These are phyloP conservation scores for Beauveria pseudobassiana DNA, from an alignment of 2,329 filamentous ascomycete species.

Conservation along the genomic window DNA sequence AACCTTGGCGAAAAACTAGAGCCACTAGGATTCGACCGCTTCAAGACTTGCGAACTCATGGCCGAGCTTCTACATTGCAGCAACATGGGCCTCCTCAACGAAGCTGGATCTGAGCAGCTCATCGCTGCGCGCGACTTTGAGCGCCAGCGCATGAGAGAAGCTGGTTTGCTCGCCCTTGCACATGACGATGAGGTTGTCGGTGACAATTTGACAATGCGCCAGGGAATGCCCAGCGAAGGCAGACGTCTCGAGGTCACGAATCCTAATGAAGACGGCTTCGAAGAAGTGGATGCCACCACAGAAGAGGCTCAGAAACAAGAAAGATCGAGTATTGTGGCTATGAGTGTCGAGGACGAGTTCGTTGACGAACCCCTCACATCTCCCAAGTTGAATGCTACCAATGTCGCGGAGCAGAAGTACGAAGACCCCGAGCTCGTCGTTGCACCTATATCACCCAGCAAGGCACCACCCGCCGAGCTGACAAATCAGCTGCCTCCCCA, in stretches of 20 bases:
- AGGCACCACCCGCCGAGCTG: slow-evolving; percentile 20
- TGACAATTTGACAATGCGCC: slow-evolving; percentile 58
- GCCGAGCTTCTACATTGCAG: slow-evolving; percentile 95
- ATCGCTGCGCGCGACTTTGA: slow-evolving; percentile 74
- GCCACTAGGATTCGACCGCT: slow-evolving; percentile 91
- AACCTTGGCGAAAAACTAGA: slow-evolving; percentile 85
- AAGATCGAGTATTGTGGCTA: background rate
- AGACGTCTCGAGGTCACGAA: slow-evolving; percentile 73
- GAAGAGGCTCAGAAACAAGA: slow-evolving; percentile 46
- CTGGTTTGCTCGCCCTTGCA: slow-evolving; percentile 58
- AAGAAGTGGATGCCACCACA: slow-evolving; percentile 68
- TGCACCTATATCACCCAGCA: slow-evolving; percentile 48
- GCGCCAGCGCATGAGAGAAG: slow-evolving; percentile 67
- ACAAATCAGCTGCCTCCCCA: slow-evolving; percentile 15
- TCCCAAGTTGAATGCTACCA: slow-evolving; percentile 54
- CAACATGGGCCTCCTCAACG: slow-evolving; percentile 95
- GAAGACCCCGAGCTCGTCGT: slow-evolving; percentile 51
- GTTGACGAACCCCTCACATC: slow-evolving; percentile 72
- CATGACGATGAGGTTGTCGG: slow-evolving; percentile 31
- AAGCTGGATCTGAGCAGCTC: slow-evolving; percentile 80
- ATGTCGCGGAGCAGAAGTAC: slow-evolving; percentile 42
- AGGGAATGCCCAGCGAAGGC: slow-evolving; percentile 48
- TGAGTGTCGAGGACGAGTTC: slow-evolving; percentile 62
- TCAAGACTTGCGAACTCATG: slow-evolving; percentile 99
- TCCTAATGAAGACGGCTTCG: slow-evolving; percentile 82